phyloP scores from a whole-genome alignment of 352 stramenopile genomes.

The Phytophthora podocarpi region DNA sequence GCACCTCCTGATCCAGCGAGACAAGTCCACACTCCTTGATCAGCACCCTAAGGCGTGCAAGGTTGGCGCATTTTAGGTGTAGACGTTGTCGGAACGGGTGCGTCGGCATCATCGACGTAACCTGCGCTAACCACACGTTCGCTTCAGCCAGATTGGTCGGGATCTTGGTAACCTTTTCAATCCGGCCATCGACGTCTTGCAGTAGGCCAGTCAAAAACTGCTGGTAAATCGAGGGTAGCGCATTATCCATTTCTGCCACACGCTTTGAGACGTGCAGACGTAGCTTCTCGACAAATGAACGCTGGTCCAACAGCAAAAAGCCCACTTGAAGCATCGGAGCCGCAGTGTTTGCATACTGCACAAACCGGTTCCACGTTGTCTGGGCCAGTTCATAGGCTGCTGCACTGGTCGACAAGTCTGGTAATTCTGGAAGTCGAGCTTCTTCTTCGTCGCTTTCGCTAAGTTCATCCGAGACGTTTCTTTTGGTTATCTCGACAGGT shows the following conservation, averaged over 20 bases:
- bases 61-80: slow-evolving; percentile 58
- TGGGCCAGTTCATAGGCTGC: slow-evolving; percentile 50
- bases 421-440: slow-evolving; percentile 14
- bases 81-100: slow-evolving; percentile 57
- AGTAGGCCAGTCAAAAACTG: slow-evolving; percentile 53
- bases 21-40: slow-evolving; percentile 36
- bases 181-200: slow-evolving; percentile 51
- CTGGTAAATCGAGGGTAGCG: slow-evolving; percentile 57
- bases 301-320: slow-evolving; percentile 60
- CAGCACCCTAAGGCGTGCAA: slow-evolving; percentile 46
- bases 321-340: slow-evolving; percentile 52
- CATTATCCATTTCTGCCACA: slow-evolving; percentile 45
- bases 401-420: slow-evolving; percentile 28
- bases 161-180: slow-evolving; percentile 70
- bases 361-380: slow-evolving; percentile 42
- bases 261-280: slow-evolving; percentile 33
- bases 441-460: slow-evolving; percentile 16
- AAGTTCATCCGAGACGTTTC: not conserved
- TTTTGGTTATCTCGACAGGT: not conserved
- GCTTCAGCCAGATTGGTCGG: slow-evolving; percentile 57
- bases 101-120: slow-evolving; percentile 59
- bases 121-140: slow-evolving; percentile 49
- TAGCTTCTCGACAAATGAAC: slow-evolving; percentile 41
- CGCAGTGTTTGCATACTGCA: slow-evolving; percentile 39
- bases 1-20: slow-evolving; percentile 10